Evolutionary conservation across 139 green algal genomes (phyloP).

Genomic region (Mesotaenium endlicherianum): DNA sequence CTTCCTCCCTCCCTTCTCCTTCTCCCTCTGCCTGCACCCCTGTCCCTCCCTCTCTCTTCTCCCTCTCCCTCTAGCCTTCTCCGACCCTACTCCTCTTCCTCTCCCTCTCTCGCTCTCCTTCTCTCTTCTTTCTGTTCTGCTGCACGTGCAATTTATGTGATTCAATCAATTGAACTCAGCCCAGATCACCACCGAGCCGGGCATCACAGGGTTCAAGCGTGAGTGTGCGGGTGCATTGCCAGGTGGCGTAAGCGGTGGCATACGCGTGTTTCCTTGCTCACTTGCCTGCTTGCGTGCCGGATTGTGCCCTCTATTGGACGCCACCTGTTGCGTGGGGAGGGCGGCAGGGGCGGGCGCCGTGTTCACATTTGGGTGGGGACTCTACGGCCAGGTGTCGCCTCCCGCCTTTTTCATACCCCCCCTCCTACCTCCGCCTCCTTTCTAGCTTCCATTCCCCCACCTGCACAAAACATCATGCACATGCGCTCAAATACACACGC

Average conservation of each 20-base stretch:
- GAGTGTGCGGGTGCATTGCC: background rate
- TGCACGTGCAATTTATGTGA: background rate
- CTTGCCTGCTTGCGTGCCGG: background rate
- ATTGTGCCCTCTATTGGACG: background rate
- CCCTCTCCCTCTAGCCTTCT: background rate
- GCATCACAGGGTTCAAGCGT: background rate
- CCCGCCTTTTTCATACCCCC: background rate
- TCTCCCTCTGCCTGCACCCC: background rate
- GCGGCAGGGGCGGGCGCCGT: background rate
- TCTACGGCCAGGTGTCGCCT: constrained; percentile 26
- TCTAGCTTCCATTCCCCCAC: background rate
- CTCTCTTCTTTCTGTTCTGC: background rate
- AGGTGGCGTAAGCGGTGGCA: background rate
- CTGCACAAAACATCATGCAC: background rate
- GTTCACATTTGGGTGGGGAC: constrained; percentile 1
- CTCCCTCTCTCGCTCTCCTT: background rate
- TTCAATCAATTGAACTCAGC: background rate
- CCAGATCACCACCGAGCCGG: background rate
- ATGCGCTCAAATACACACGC: background rate
- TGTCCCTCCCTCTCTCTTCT: background rate
- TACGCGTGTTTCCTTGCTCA: background rate
- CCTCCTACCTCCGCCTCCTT: background rate
- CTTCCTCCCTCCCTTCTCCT: background rate
- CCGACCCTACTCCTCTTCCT: background rate
- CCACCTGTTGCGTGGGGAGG: background rate